A percentile compares a stretch with the other conserved stretches of the same genome.
phyloP scores from a whole-genome alignment of 768 basidiomycete species.

The Leccinum fibrillosum region DNA sequence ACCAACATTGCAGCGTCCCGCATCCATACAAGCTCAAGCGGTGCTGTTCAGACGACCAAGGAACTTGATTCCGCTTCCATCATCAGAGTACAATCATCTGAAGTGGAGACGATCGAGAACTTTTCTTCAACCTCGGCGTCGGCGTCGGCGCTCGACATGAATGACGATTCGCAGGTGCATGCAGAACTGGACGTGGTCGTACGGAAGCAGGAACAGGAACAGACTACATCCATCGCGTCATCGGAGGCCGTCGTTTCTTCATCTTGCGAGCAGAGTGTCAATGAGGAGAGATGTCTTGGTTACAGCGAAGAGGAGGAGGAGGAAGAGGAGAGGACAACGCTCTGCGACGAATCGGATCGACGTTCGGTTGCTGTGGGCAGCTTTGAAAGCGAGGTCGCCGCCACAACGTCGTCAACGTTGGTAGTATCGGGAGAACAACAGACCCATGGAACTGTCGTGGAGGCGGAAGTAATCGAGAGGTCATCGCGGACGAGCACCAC shows the following conservation, averaged over 20 bases:
- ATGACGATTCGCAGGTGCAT: neutral
- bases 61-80: neutral
- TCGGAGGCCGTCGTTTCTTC: neutral
- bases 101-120: neutral
- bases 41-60: neutral
- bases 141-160: neutral
- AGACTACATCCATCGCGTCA: neutral
- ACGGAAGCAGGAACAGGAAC: neutral
- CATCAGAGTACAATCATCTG: neutral
- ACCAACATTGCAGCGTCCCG: too few species aligned
- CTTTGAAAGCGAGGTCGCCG: neutral
- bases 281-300: neutral
- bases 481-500: neutral
- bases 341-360: neutral
- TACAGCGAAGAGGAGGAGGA: neutral
- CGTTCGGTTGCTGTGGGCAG: neutral
- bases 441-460: neutral
- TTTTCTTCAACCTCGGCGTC: neutral
- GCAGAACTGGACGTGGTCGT: neutral
- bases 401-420: neutral
- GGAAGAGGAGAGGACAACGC: neutral
- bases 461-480: neutral
- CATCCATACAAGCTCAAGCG: too few species aligned
- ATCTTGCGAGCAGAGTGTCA: neutral
- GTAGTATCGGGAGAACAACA: neutral